A percentile compares a stretch with the other conserved stretches of the same genome.
These are phyloP conservation scores for Cubamyces sp. DNA, from an alignment of 768 basidiomycete genomes.

Conservation along the genomic window DNA sequence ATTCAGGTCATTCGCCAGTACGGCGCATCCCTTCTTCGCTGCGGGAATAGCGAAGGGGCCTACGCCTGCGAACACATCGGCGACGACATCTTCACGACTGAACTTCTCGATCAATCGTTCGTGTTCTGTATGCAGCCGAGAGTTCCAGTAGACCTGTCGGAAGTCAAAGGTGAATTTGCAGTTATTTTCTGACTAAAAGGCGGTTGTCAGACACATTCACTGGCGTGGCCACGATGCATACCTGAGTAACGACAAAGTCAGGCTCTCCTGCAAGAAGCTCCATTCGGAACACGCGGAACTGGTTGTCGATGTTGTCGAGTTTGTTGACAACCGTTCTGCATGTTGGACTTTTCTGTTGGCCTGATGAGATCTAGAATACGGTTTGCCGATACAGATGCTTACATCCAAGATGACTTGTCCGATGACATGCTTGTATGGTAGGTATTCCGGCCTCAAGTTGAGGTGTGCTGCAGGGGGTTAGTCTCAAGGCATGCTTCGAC, in stretches of 20 bases:
- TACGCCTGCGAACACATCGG: conserved; percentile 96
- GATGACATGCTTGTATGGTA: conserved; percentile 90
- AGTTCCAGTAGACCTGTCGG: conserved; percentile 97
- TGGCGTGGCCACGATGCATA: conserved; percentile 40
- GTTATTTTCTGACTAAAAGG: conserved; percentile 72
- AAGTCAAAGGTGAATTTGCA: conserved; percentile 95
- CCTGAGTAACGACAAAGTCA: conserved; percentile 86
- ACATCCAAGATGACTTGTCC: conserved; percentile 93
- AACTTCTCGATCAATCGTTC: conserved; percentile 80
- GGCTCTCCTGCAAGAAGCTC: conserved; percentile 92
- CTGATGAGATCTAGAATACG: neutral
- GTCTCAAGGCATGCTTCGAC: conserved; percentile 2
- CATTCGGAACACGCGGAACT: conserved; percentile 96
- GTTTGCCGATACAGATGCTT: conserved; percentile 34
- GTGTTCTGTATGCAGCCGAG: conserved; percentile 90
- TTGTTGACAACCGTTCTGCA: conserved; percentile 96
- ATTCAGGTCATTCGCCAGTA: conserved; percentile 94
- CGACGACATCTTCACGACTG: conserved; percentile 75
- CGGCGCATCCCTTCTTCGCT: conserved; percentile 87
- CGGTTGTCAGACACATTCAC: neutral
- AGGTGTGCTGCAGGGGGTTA: conserved; percentile 67
- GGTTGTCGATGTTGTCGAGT: conserved; percentile 78
- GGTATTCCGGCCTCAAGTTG: conserved; percentile 87
- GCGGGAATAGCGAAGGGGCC: conserved; percentile 96
- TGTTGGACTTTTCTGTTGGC: conserved; percentile 76